Base-by-base conservation (phyloP, 257 asterid species). In the Gentiana straminea region DNA sequence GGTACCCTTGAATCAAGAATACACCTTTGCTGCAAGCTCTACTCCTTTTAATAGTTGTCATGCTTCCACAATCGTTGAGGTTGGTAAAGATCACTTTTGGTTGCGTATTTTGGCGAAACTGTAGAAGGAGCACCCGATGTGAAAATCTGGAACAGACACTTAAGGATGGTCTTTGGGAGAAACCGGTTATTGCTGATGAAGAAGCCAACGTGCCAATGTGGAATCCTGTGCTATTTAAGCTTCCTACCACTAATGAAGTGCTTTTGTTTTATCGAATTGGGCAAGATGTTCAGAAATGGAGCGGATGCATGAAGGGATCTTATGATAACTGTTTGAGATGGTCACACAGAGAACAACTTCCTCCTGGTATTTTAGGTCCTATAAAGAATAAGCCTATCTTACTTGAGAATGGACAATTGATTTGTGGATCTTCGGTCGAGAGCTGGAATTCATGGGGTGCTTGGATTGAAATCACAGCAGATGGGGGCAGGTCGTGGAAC, bases 391-490 rank as follows among this genome's bases (percentile, higher is more conserved):
- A 91, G 97, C 98, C 98, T 55, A 70, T 92, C 73, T 69, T 92
- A 77, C 81, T 87, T 52, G 89, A 77, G 63, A 92, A 82, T 34
- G 97, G 95, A 53, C 75, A 79, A 69, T 70, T 92, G 82, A 86
- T 92, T 24, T 92, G 98, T 57, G 98, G 98, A 72, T 92, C 98
- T 58, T 92, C 98, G 12, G 97, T 85, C 8, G 95, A 91, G 73
- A 91, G 98, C 81, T 91, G 97, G 97, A 87, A 87, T 64, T 91
- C 98, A 45, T 85, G 95, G 98, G 98, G 98, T 57, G 94, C 98
- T 58, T 91, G 98, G 98, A 76, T 87, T 79, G 98, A 91, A 24
- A 24, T 24, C 54, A 87, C 94, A 60, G 39, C 79, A 49, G 98
- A 92, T 73, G 77, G 80, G 44, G 97, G 98, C 45, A 71, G 52